Base-by-base conservation (phyloP, 1,284 basidiomycete genomes). In the Mycena sp. region DNA sequence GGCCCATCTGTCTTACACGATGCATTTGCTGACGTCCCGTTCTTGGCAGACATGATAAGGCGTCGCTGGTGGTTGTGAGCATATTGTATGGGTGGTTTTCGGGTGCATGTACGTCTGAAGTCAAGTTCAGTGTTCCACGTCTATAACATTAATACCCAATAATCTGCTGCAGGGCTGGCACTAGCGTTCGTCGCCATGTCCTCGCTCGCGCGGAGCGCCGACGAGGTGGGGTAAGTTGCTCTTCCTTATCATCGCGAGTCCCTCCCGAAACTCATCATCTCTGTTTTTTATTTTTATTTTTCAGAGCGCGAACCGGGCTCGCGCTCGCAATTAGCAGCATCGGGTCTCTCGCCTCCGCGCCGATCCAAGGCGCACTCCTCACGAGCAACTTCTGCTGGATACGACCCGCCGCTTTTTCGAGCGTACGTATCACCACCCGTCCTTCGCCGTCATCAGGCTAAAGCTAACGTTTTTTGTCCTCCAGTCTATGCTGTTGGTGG, bases 61-160 rank as follows among this genome's bases (percentile, higher is more conserved):
- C 54, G 19, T 54, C 65, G 11, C 59, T 73, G 14, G 57, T 71
- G n/a, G 66, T 56, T 19, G 67, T 73, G 17, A 67, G 67, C 45
- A 49, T 69, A 7, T 21, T 73, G 4, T 72, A 73, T 43, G 71
- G 72, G 6, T 25, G 70, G 23, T 64, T 67, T 21, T 73, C 72
- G 16, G 32, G 32, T 14, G 32, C 32, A 35, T 35, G 32, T 35
- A 35, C 32, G 32, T 35, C 14, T 35, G n/a, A n/a, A n/a, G n/a
- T n/a, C n/a, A n/a, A n/a, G n/a, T n/a, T n/a, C n/a, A n/a, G n/a
- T n/a, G n/a, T 14, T 35, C 14, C 32, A 9, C 32, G 32, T 35
- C 7, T 35, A 14, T 35, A 35, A 35, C 32, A n/a, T n/a, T 35
- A 14, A 14, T 7, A 35, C 7, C 32, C 32, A 35, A 9, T 7